Percentiles rank a stretch among this genome's conserved stretches.
phyloP scores from a whole-genome alignment of 177 flowering plant species.

The Tripterygium wilfordii region DNA sequence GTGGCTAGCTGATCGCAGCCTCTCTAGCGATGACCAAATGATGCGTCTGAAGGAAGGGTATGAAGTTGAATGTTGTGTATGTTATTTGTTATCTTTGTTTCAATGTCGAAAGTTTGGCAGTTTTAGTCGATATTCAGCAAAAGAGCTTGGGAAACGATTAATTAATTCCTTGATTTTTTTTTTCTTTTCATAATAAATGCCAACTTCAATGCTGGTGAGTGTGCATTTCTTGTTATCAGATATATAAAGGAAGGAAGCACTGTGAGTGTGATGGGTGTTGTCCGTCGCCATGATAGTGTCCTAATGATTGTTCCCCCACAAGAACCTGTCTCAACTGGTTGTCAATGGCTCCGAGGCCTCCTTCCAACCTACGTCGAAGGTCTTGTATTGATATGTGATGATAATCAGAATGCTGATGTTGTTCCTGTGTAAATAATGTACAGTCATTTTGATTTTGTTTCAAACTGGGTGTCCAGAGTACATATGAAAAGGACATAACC shows the following conservation, averaged over 20 bases:
- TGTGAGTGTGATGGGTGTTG: constrained; percentile 86
- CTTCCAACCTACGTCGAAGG: constrained; percentile 74
- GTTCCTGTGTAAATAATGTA: constrained; percentile 72
- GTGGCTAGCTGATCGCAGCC: constrained; percentile 80
- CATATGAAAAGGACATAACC: no score
- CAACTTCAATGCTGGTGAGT: no score
- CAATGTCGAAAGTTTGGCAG: no score
- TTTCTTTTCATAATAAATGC: no score
- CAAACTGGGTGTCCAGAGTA: not conserved
- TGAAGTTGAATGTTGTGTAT: no score
- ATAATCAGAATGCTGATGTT: constrained; percentile 65
- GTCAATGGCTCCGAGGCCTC: constrained; percentile 75
- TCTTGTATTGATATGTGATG: constrained; percentile 74
- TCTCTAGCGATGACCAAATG: constrained; percentile 78
- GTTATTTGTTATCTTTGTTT: no score
- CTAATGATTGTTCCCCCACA: constrained; percentile 81
- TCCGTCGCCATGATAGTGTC: constrained; percentile 78
- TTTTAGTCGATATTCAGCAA: no score
- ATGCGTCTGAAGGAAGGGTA: constrained; percentile 97
- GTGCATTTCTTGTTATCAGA: no score
- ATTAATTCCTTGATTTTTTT: no score
- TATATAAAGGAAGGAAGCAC: constrained; percentile 92
- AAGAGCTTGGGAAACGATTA: no score
- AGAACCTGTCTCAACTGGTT: constrained; percentile 75
- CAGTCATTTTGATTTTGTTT: no score